Evolutionary conservation across 2,329 filamentous ascomycete species (phyloP).

Genomic region (Stemphylium lycopersici): DNA sequence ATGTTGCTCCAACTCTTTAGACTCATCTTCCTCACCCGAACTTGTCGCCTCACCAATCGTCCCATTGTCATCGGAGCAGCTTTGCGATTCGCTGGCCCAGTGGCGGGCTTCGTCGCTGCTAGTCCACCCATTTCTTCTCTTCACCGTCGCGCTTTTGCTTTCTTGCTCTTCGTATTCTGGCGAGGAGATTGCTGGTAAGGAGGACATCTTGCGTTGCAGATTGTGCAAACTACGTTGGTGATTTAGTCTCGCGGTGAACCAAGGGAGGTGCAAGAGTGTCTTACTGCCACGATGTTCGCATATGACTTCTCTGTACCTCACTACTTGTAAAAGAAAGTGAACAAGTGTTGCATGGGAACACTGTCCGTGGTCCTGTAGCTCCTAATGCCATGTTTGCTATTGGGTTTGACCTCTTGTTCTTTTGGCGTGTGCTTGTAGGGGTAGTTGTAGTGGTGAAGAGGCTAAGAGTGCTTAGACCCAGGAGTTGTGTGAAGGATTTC

Average conservation of each 20-base stretch:
- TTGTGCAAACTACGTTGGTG: not conserved
- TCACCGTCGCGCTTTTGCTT: not conserved
- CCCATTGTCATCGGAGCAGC: not conserved
- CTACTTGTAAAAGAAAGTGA: slow-evolving; percentile 3
- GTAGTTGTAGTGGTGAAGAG: not conserved
- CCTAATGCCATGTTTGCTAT: not conserved
- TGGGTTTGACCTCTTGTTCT: not conserved
- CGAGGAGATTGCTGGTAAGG: not conserved
- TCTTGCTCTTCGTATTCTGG: not conserved
- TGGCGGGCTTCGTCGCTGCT: no score
- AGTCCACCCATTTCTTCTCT: not conserved
- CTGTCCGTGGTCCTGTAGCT: not conserved
- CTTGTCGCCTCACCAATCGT: no score
- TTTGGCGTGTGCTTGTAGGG: not conserved
- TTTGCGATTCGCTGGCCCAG: not conserved
- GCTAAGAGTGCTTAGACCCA: no score
- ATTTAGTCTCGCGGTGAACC: not conserved
- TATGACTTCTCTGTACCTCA: slow-evolving; percentile 1
- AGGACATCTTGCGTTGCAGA: not conserved
- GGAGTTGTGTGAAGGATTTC: not conserved
- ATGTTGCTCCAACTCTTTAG: not conserved
- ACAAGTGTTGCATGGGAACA: slow-evolving; percentile 5
- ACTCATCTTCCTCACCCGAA: not conserved
- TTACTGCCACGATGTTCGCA: slow-evolving; percentile 8
- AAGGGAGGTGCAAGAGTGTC: not conserved